phyloP scores from a whole-genome alignment of 2,329 filamentous ascomycete species.

The Diplodia intermedia region DNA sequence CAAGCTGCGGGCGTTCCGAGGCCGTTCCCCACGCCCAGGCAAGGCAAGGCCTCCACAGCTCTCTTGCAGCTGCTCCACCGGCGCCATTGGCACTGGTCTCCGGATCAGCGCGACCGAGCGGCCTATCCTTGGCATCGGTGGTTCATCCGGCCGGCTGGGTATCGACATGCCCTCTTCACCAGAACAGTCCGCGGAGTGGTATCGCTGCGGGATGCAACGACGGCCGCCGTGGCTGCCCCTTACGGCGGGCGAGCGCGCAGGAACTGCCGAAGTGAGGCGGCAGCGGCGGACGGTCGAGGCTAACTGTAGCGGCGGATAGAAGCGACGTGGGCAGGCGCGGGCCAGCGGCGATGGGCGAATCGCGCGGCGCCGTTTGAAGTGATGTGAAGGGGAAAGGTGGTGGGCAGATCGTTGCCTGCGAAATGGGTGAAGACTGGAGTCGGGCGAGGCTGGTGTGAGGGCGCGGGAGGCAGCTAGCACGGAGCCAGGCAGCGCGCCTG shows the following conservation, averaged over 20 bases:
- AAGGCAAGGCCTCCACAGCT: slow-evolving; percentile 20
- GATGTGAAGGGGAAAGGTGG: slow-evolving; percentile 19
- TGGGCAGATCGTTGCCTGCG: slow-evolving; percentile 28
- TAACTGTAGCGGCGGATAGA: slow-evolving; percentile 24
- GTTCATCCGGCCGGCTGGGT: slow-evolving; percentile 20
- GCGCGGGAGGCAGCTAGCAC: not conserved
- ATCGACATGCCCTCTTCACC: not conserved
- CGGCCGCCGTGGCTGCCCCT: not conserved
- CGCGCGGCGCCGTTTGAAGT: slow-evolving; percentile 27
- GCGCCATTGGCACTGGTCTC: slow-evolving; percentile 23
- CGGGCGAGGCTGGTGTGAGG: not conserved
- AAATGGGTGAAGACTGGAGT: slow-evolving; percentile 5
- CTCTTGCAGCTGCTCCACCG: slow-evolving; percentile 19
- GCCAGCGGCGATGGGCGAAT: slow-evolving; percentile 19
- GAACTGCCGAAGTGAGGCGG: slow-evolving; percentile 28
- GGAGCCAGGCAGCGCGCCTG: slow-evolving; percentile 22
- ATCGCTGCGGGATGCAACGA: not conserved
- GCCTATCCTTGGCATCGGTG: slow-evolving; percentile 16
- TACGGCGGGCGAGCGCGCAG: slow-evolving; percentile 6
- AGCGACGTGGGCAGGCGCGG: slow-evolving; percentile 16
- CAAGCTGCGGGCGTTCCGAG: slow-evolving; percentile 2
- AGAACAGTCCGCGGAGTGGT: not conserved
- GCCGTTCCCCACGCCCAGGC: slow-evolving; percentile 4
- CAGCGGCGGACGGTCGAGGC: slow-evolving; percentile 12
- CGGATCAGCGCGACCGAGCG: slow-evolving; percentile 28